Evolutionary conservation across 345 rosid genomes (phyloP), one percentile per base, ranked within the genome.

Genomic region (Eucalyptus pumila): DNA sequence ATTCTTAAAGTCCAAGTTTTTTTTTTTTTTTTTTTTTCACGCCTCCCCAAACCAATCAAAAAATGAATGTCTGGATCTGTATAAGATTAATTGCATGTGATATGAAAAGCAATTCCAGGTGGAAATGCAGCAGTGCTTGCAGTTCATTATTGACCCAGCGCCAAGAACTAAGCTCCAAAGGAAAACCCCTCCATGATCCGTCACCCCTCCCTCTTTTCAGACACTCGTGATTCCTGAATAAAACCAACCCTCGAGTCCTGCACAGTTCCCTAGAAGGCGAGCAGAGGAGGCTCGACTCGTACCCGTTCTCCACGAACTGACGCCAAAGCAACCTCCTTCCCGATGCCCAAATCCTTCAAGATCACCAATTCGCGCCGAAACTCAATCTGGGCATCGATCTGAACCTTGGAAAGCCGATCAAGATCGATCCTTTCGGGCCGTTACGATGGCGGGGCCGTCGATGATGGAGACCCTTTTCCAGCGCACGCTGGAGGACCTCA

Each of bases 391-490:
- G 83, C 83, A 86, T 58, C 44, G 50, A 86, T 26, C 51, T 37
- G 65, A 47, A 67, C 47, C 58, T 83, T 54, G 80, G 85, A 48
- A 44, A 76, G 44, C 67, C 40, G 21, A 34, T 49, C 86, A 60
- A 42, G 60, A 40, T 81, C 87, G 56, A 23, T 47, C 21, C 47
- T 47, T 88, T 34, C 56, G 56, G 87, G 15, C 80, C 86, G 21
- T 26, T 48, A 49, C 19, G 60, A 95, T 96, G 99, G 94, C 96
- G 85, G 92, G 95, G 3, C 88, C 93, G 88, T 95, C 99, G n/a
- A 92, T 98, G 16, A 96, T 97, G 96, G 99, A 96, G 87, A 90
- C 92, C 89, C 94, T 98, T 47, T 98, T 98, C 92, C 99, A 98
- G 89, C 97, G 99, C 52, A 94, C 92, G 87, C 93, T 97, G 80